These are phyloP conservation scores for Peziza echinospora DNA, from an alignment of 495 filamentous ascomycete species.

Conservation along the genomic window DNA sequence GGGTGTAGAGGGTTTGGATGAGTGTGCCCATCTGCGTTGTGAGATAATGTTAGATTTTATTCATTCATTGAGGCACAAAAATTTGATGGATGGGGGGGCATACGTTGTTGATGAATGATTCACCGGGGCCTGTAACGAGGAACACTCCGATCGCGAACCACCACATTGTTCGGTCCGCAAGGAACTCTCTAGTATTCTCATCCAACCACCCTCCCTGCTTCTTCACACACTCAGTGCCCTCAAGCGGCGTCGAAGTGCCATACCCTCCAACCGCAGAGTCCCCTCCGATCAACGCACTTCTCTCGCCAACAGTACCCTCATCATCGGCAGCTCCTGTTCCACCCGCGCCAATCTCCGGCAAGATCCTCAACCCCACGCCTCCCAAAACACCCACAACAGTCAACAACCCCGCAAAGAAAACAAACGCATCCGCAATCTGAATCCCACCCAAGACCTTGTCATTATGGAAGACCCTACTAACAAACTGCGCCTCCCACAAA, in stretches of 20 bases:
- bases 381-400: conserved; percentile 51
- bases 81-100: not conserved
- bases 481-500: conserved; percentile 86
- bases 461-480: conserved; percentile 54
- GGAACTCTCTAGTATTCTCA: conserved; percentile 60
- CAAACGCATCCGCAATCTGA: conserved; percentile 66
- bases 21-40: conserved; percentile 60
- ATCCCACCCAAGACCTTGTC: conserved; percentile 46
- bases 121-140: conserved; percentile 77
- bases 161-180: conserved; percentile 87
- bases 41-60: conserved; percentile 4
- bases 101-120: conserved; percentile 90
- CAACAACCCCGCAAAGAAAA: conserved; percentile 52
- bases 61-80: not conserved
- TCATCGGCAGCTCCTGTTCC: conserved; percentile 26
- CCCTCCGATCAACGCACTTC: not conserved
- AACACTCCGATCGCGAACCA: conserved; percentile 78
- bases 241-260: conserved; percentile 19
- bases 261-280: conserved; percentile 1
- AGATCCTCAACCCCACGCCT: conserved; percentile 45
- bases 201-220: conserved; percentile 79
- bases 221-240: conserved; percentile 35
- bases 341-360: conserved; percentile 39
- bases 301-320: conserved; percentile 59
- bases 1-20: conserved; percentile 61